Base-by-base conservation (phyloP, 441 rosid genomes). In the Croton laevigatus region DNA sequence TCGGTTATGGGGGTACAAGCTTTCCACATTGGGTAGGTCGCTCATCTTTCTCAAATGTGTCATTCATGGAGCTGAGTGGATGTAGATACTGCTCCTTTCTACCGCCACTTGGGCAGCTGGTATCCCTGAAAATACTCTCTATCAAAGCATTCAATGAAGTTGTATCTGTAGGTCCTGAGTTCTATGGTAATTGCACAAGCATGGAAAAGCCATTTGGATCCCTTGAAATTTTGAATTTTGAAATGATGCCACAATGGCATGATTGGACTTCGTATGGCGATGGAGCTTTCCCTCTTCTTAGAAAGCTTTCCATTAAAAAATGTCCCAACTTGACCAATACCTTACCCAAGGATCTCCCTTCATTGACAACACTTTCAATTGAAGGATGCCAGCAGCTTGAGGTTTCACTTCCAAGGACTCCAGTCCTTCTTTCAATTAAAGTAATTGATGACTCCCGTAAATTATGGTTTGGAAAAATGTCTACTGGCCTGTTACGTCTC, bases 11-110 rank as follows among this genome's bases (percentile, higher is more conserved):
- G 61, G 78, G 84, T 60, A 76, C 76, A 62, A 67, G 60, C 38
- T 76, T 80, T 70, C 79, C 84, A 17, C 61, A 45, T 63, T 81
- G 84, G 84, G 57, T 78, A 8, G 75, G 73, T 12, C 58, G 71
- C 38, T 65, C 72, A 53, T 63, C 71, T 23, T 83, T 66, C 68
- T 62, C 74, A 27, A 77, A 75, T 60, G 34, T 83, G 14, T 37
- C 32, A 22, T n/a, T 22, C 34, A 3, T 52, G 57, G 59, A 66
- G 46, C 60, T 76, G 8, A 10, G n/a, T n/a, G 55, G 54, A 37
- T 70, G 83, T 51, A 73, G 71, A 16, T 38, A 64, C 34, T 64
- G 76, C 48, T 20, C 36, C 37, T 48, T 27, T 52, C 38, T 80
- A 63, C 83, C 80, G 3, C 68, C 78, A 13, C 65, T 80, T 44